Base-by-base conservation (phyloP, 345 rosid genomes). In the Dimocarpus longan region DNA sequence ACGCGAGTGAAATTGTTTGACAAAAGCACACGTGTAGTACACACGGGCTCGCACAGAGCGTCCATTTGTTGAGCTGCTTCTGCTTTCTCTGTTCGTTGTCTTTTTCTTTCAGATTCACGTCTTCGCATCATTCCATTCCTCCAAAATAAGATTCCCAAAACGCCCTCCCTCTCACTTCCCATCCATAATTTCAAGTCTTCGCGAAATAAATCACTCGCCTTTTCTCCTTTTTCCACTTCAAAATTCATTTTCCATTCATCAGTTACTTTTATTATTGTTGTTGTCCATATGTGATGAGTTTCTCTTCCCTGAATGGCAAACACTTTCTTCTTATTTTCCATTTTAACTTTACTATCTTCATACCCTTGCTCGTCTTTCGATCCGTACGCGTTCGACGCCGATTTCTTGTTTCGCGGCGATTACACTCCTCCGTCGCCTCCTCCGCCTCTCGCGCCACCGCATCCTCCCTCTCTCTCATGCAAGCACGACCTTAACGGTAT, bases 391-490 rank as follows among this genome's bases (percentile, higher is more conserved):
- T 88, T 44, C 32, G 90, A 82, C 43, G 24, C 40, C 37, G 67
- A 81, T 44, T 66, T 76, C n/a, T 63, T 52, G 22, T 82, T 79
- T 72, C 90, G 81, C 19, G 90, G 91, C 3, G 93, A 90, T 66
- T 90, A 90, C 83, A 71, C 85, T 40, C 93, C 93, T 11, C 93
- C 93, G 18, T 82, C 91, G 24, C 93, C 93, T 8, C 91, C 89
- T 0, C 89, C 89, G 12, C 91, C 90, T 19, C 56, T 89, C 2
- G 44, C 85, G 24, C 87, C 91, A 5, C 91, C 90, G 22, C 89
- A 80, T 52, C 90, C 89, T 15, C 90, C 90, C 2, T 80, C 91
- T 11, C 80, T 89, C 22, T 82, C 90, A 3, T 91, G 95, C 69
- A 76, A 80, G 12, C 84, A 70, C 46, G 95, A 83, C 82, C 92